Evolutionary conservation across 345 rosid species (phyloP), one percentile per base, ranked within the genome.

Genomic region (Atalantia buxifolia): DNA sequence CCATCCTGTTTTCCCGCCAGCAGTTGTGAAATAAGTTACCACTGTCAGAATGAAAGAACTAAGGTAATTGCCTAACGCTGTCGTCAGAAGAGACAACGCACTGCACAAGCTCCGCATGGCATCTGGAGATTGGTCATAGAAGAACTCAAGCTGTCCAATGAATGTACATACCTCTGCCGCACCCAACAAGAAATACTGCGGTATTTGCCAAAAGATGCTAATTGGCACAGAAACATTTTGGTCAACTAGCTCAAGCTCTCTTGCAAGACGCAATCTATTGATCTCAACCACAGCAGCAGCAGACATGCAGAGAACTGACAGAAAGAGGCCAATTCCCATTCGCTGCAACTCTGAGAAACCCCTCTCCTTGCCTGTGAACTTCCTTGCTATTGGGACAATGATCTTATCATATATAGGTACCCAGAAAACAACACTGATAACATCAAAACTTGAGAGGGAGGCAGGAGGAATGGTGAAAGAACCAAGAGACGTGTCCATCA

Each of bases 41-140:
- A 64, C 19, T 6, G 68, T 64, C n/a, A 64, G 68, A 67, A 95
- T 93, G 69, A 95, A 85, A 9, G 99, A 88, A 84, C 94, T 94
- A 84, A 94, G 83, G 82, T 96, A 96, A 69, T 84, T 94, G 6
- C 99, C 99, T 31, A 96, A 85, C 0, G 99, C 84, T 7, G 83
- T 90, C 0, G 98, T 92, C 62, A 96, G 74, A 33, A 96, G 97
- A 5, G 97, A 80, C 6, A 92, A 78, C 0, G 98, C 97, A 40
- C 93, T 89, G 81, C 97, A 94, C 82, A 96, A 81, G 59, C 98
- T 96, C 30, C 98, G 77, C 99, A 96, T 94, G 1, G 99, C 91
- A 82, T 96, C 98, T 0, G 99, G 98, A 64, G 99, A 95, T 57
- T 95, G 97, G 56, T 95, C 95, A 24, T 95, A 95, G 84, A 95